Evolutionary conservation across 2,329 filamentous ascomycete genomes (phyloP).

Genomic region (Kalmusia sp.): DNA sequence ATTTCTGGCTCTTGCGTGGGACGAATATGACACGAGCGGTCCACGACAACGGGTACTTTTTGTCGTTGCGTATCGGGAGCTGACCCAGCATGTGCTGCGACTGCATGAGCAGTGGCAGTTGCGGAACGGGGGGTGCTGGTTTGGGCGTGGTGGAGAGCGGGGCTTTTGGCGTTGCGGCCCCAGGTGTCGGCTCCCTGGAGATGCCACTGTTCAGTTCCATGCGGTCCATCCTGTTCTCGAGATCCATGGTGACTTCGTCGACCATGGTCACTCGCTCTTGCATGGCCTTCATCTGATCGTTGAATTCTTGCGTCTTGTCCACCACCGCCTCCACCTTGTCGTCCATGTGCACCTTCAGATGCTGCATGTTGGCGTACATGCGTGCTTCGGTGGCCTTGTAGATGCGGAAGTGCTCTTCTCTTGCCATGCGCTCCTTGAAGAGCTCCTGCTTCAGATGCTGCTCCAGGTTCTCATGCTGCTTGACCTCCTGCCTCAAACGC

Average conservation of each 20-base stretch:
- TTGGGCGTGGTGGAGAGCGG: slow-evolving; percentile 27
- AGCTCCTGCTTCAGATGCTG: slow-evolving; percentile 47
- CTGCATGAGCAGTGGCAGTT: slow-evolving; percentile 37
- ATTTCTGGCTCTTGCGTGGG: slow-evolving; percentile 44
- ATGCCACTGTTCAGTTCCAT: slow-evolving; percentile 33
- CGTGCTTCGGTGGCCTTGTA: slow-evolving; percentile 43
- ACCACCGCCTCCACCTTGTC: slow-evolving; percentile 51
- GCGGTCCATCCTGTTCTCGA: slow-evolving; percentile 47
- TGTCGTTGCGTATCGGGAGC: slow-evolving; percentile 47
- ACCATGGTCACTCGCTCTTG: slow-evolving; percentile 46
- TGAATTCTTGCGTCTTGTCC: slow-evolving; percentile 47
- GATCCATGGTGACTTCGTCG: slow-evolving; percentile 50
- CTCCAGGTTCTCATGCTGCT: slow-evolving; percentile 42
- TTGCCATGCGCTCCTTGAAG: slow-evolving; percentile 40
- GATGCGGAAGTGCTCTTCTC: slow-evolving; percentile 42
- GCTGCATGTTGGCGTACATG: slow-evolving; percentile 48
- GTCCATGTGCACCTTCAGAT: slow-evolving; percentile 48
- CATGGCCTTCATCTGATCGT: slow-evolving; percentile 45
- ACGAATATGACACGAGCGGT: slow-evolving; percentile 47
- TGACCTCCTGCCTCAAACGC: slow-evolving; percentile 40
- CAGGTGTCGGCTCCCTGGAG: slow-evolving; percentile 40
- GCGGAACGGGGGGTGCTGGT: slow-evolving; percentile 31
- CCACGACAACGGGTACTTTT: slow-evolving; percentile 47
- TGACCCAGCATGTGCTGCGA: slow-evolving; percentile 36
- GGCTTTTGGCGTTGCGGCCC: slow-evolving; percentile 35